These are phyloP conservation scores for Picea sitchensis DNA, from an alignment of 75 land plant species.

Conservation along the genomic window DNA sequence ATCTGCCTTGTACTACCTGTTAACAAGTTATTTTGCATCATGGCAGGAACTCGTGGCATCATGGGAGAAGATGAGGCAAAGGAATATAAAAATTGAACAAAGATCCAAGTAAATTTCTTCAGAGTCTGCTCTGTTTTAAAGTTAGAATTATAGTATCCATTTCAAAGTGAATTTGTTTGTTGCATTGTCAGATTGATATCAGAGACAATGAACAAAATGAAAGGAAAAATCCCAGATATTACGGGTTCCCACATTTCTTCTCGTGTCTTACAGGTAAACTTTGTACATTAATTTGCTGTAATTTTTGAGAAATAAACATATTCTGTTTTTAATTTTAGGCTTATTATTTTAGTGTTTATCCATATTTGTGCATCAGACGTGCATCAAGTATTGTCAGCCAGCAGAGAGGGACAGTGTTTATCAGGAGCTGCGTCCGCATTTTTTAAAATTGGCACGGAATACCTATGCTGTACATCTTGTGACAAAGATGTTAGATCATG, in stretches of 20 bases:
- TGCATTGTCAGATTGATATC: slow-evolving; percentile 45
- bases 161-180: not conserved
- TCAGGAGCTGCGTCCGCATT: slow-evolving; percentile 89
- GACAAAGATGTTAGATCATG: slow-evolving; percentile 86
- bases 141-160: not conserved
- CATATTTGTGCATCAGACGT: slow-evolving; percentile 46
- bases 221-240: slow-evolving; percentile 82
- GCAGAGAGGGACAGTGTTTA: slow-evolving; percentile 69
- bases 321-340: not conserved
- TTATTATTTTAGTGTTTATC: slow-evolving; percentile 7
- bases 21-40: too few species aligned
- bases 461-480: slow-evolving; percentile 92
- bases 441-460: slow-evolving; percentile 68
- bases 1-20: too few species aligned
- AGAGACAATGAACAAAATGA: slow-evolving; percentile 78
- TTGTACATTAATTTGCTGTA: not conserved
- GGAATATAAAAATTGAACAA: slow-evolving; percentile 60
- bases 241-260: slow-evolving; percentile 77
- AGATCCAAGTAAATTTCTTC: slow-evolving; percentile 57
- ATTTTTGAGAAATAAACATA: not conserved
- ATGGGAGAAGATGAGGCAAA: slow-evolving; percentile 87
- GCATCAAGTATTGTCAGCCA: slow-evolving; percentile 79
- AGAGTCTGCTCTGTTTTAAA: not conserved
- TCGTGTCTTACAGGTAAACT: slow-evolving; percentile 77
- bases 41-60: slow-evolving; percentile 65